These are phyloP conservation scores for Fraxinus albicans DNA, from an alignment of 305 asterid genomes.

Conservation along the genomic window DNA sequence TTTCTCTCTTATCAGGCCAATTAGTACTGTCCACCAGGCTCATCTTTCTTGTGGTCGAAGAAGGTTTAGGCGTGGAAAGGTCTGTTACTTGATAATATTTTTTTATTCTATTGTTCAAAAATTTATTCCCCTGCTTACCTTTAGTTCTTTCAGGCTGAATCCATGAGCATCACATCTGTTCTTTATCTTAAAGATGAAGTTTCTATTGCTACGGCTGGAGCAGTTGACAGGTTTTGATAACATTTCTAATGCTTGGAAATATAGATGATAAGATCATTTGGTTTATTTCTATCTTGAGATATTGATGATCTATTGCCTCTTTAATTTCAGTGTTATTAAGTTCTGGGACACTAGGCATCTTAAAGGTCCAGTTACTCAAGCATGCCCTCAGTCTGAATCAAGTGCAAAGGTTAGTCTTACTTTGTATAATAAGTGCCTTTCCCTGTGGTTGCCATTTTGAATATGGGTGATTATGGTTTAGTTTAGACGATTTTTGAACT, in stretches of 20 bases:
- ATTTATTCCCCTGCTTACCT: constrained; percentile 3
- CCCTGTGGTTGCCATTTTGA: neutral
- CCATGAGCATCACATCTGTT: constrained; percentile 88
- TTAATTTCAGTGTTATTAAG: constrained; percentile 59
- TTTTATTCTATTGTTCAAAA: constrained; percentile 1
- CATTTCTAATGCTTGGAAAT: constrained; percentile 10
- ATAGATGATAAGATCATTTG: neutral
- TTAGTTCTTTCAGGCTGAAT: constrained; percentile 49
- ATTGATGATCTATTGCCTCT: constrained; percentile 8
- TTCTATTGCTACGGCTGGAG: constrained; percentile 93
- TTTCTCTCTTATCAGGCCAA: constrained; percentile 48
- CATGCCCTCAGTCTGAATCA: constrained; percentile 55
- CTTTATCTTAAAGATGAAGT: constrained; percentile 84
- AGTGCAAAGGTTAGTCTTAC: constrained; percentile 44
- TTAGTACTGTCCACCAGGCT: constrained; percentile 58
- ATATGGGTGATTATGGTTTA: neutral
- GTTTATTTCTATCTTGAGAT: constrained; percentile 18
- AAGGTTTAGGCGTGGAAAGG: constrained; percentile 68
- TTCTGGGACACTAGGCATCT: constrained; percentile 93
- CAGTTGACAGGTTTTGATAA: constrained; percentile 76
- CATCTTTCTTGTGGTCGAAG: constrained; percentile 59
- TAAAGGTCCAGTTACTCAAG: constrained; percentile 65
- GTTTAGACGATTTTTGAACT: neutral
- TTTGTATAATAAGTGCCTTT: neutral
- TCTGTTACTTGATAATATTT: constrained; percentile 21